phyloP scores from a whole-genome alignment of 371 early-diverging fungal genomes.

The Umbelopsis sp. region DNA sequence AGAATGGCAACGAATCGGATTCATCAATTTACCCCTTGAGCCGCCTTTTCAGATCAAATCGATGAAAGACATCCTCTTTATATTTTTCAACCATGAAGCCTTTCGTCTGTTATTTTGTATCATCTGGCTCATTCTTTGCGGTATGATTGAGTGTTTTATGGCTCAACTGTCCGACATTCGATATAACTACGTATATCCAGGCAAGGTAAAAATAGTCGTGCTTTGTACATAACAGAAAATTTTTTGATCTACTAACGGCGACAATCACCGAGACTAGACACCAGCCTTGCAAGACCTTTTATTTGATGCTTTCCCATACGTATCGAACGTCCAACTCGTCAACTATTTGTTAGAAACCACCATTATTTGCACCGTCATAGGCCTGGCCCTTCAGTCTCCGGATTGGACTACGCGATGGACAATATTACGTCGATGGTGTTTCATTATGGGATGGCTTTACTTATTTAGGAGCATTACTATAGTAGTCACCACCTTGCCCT shows the following conservation, averaged over 20 bases:
- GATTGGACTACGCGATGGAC: conserved; percentile 56
- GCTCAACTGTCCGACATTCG: conserved; percentile 46
- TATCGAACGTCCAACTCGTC: conserved; percentile 40
- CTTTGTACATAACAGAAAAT: background rate
- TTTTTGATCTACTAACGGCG: background rate
- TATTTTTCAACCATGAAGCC: conserved; percentile 41
- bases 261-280: conserved; percentile 10
- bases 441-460: conserved; percentile 63
- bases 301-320: conserved; percentile 41
- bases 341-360: conserved; percentile 51
- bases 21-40: conserved; percentile 30
- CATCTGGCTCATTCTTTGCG: conserved; percentile 36
- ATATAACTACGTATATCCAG: conserved; percentile 24
- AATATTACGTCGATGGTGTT: conserved; percentile 60
- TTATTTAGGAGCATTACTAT: conserved; percentile 65
- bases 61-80: conserved; percentile 26
- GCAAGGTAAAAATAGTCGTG: conserved; percentile 24
- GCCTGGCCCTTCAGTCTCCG: conserved; percentile 50
- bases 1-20: conserved; percentile 33
- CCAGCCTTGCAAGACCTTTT: conserved; percentile 32
- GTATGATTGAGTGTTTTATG: conserved; percentile 40
- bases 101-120: conserved; percentile 28
- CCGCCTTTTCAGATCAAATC: conserved; percentile 33
- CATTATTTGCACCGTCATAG: conserved; percentile 48
- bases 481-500: conserved; percentile 72